Evolutionary conservation across 352 stramenopile genomes (phyloP).

Genomic region (Aphanomyces invadans): DNA sequence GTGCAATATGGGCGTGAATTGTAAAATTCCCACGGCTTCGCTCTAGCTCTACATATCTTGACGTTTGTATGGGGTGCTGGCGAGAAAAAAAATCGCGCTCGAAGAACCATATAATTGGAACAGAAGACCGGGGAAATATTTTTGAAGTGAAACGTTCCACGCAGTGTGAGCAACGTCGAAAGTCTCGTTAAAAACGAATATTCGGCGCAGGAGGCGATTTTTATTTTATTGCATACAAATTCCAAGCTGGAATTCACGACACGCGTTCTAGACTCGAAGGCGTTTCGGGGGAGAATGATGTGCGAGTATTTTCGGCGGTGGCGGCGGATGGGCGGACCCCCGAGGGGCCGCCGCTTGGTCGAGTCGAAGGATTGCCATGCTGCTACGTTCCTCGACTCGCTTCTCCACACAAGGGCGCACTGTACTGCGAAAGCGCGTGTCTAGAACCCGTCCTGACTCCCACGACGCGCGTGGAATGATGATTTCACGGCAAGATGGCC

Average conservation of each 20-base stretch:
- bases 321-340: not conserved
- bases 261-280: not conserved
- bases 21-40: not conserved
- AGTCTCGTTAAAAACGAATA: slow-evolving; percentile 14
- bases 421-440: too few species aligned
- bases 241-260: not conserved
- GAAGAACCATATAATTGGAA: slow-evolving; percentile 8
- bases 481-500: not conserved
- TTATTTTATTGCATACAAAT: not conserved
- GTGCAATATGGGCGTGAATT: not conserved
- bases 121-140: slow-evolving; percentile 17
- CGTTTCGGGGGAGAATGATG: slow-evolving; percentile 10
- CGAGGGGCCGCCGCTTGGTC: not conserved
- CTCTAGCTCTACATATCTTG: not conserved
- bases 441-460: not conserved
- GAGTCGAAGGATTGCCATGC: too few species aligned
- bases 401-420: too few species aligned
- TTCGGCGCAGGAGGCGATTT: not conserved
- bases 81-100: not conserved
- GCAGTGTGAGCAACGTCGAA: slow-evolving; percentile 23
- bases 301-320: not conserved
- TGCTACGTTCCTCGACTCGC: too few species aligned
- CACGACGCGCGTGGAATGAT: not conserved
- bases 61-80: not conserved
- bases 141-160: slow-evolving; percentile 24